phyloP scores from a whole-genome alignment of 805 yeast species.

The Cyberlindnera maritima region DNA sequence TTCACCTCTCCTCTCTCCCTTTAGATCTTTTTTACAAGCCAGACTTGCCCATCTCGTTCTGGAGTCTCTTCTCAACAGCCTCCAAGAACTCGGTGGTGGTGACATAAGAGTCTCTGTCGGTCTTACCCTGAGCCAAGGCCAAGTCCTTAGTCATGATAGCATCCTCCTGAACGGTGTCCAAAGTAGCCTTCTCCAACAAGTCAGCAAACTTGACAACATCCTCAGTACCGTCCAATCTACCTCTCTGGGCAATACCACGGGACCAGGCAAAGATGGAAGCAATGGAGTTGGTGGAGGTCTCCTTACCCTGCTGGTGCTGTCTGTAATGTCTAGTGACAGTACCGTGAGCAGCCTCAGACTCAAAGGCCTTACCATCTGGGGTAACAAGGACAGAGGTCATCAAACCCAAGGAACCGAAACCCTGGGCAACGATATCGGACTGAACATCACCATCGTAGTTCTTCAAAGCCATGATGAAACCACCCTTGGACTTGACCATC shows the following conservation, averaged over 20 bases:
- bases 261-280: constrained; percentile 98
- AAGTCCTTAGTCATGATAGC: constrained; percentile 95
- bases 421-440: constrained; percentile 98
- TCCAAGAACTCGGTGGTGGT: constrained; percentile 76
- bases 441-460: constrained; percentile 98
- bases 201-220: constrained; percentile 80
- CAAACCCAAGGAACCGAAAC: constrained; percentile 93
- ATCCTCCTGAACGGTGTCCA: constrained; percentile 80
- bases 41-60: constrained; percentile 29
- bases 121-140: constrained; percentile 85
- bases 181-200: constrained; percentile 74
- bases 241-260: constrained; percentile 90
- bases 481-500: constrained; percentile 95
- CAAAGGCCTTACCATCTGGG: constrained; percentile 96
- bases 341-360: constrained; percentile 98
- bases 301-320: constrained; percentile 94
- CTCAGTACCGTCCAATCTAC: constrained; percentile 84
- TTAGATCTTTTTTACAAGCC: constrained; percentile 8
- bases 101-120: constrained; percentile 78
- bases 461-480: constrained; percentile 92
- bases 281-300: constrained; percentile 95
- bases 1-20: background rate
- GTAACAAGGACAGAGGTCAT: constrained; percentile 97
- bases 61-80: constrained; percentile 65
- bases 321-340: constrained; percentile 97